A percentile compares a stretch with the other conserved stretches of the same genome.
Evolutionary conservation across 257 asterid species (phyloP).

Genomic region (Nicotiana noctiflora): DNA sequence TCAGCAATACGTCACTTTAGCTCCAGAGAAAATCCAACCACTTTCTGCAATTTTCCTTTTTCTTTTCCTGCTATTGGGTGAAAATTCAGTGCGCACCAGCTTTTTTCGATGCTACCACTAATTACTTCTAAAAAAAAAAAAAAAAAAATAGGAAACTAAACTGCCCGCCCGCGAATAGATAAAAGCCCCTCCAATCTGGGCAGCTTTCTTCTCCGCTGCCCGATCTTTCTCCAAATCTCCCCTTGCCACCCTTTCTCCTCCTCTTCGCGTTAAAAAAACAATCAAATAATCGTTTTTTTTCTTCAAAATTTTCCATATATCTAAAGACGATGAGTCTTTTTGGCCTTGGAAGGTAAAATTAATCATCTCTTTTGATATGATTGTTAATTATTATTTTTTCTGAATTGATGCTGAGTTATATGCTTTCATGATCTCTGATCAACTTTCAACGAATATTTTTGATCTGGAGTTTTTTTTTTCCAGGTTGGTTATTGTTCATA

Average conservation of each 20-base stretch:
- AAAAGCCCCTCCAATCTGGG: slow-evolving; percentile 1
- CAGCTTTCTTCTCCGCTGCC: slow-evolving; percentile 18
- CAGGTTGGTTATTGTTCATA: neutral
- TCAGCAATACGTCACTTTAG: neutral
- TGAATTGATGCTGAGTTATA: neutral
- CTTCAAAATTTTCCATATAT: neutral
- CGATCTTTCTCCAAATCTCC: neutral
- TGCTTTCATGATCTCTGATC: neutral
- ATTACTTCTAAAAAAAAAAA: neutral
- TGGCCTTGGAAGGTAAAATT: slow-evolving; percentile 77
- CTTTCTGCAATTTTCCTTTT: neutral
- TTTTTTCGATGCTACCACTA: neutral
- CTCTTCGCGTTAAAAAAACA: neutral
- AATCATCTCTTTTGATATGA: neutral
- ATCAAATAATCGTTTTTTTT: neutral
- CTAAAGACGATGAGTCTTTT: slow-evolving; percentile 70
- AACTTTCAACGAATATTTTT: neutral
- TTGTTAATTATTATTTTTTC: neutral
- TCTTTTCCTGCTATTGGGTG: neutral
- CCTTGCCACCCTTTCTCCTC: neutral
- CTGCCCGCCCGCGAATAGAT: neutral
- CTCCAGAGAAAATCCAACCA: neutral
- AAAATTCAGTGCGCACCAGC: neutral
- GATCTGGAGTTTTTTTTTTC: neutral
- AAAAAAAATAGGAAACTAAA: neutral